Conservation (phyloP, 768 basidiomycete genomes). For the Mycena albidolilacea region DNA sequence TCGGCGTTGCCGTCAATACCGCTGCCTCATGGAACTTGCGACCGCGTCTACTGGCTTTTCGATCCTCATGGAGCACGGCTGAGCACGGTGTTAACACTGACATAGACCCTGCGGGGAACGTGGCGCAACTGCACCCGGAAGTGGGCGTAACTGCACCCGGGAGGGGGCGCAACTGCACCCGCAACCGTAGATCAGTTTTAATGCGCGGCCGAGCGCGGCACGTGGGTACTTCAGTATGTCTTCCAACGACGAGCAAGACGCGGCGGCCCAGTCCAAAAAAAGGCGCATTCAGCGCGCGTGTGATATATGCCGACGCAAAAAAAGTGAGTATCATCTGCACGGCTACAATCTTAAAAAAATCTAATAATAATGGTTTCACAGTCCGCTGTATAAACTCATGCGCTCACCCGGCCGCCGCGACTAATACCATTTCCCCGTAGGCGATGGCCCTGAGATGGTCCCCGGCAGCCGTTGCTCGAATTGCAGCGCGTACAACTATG, state of each 20-base stretch:
- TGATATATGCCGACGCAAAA: constrained; percentile 82
- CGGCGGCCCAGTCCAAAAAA: constrained; percentile 57
- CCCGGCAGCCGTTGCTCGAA: constrained; percentile 74
- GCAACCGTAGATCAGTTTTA: neutral
- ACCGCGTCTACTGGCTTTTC: too few relatives aligned
- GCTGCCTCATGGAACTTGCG: too few relatives aligned
- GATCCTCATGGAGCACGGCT: too few relatives aligned
- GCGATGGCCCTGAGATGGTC: constrained; percentile 76
- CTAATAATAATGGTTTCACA: constrained; percentile 27
- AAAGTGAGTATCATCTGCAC: constrained; percentile 59
- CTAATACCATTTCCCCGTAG: constrained; percentile 49
- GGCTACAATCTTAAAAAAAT: neutral
- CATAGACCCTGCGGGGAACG: too few relatives aligned
- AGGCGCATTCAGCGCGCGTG: constrained; percentile 77
- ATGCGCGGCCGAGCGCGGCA: neutral
- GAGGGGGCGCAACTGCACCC: neutral
- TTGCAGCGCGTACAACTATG: constrained; percentile 69
- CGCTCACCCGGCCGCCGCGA: constrained; percentile 15
- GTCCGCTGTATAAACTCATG: constrained; percentile 19
- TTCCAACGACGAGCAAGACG: constrained; percentile 29
- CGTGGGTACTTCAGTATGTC: constrained; percentile 21
- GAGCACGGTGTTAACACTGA: too few relatives aligned
- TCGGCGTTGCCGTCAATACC: too few relatives aligned
- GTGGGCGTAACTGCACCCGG: too few relatives aligned
- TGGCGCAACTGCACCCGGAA: too few relatives aligned